Evolutionary conservation across 2,329 filamentous ascomycete genomes (phyloP).

Genomic region (Botrytis cinerea): DNA sequence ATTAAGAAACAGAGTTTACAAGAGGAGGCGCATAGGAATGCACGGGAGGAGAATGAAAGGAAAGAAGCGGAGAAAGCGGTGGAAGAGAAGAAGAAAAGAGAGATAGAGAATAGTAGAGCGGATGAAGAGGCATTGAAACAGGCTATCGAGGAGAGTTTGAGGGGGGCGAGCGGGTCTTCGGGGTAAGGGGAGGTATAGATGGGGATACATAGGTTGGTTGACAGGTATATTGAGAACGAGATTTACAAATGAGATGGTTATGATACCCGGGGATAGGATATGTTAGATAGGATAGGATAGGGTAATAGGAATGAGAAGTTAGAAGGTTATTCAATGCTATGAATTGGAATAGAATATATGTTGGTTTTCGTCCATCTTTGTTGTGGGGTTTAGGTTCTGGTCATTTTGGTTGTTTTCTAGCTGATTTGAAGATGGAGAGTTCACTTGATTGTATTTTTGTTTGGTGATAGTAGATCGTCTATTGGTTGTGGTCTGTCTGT

Average conservation of each 20-base stretch:
- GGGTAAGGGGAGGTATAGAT: not conserved
- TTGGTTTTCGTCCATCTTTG: not conserved
- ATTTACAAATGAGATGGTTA: not conserved
- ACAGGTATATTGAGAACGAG: too few relatives aligned
- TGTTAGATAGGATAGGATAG: not conserved
- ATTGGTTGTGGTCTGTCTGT: not conserved
- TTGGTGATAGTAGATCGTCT: too few relatives aligned
- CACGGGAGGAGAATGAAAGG: conserved; percentile 23
- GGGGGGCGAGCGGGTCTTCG: conserved; percentile 33
- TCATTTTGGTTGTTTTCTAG: not conserved
- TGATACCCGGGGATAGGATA: not conserved
- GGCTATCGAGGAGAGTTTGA: conserved; percentile 59
- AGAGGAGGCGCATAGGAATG: conserved; percentile 57
- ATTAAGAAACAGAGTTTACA: conserved; percentile 74
- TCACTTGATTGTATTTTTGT: too few relatives aligned
- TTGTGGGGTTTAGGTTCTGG: not conserved
- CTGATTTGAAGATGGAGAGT: too few relatives aligned
- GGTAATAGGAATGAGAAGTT: not conserved
- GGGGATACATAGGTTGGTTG: not conserved
- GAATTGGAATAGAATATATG: not conserved
- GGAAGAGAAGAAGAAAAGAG: conserved; percentile 19
- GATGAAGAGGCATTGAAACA: conserved; percentile 58
- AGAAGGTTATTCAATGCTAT: not conserved
- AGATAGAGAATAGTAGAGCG: conserved; percentile 41
- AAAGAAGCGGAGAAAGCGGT: not conserved